These are phyloP conservation scores for Pulicaria dysenterica DNA, from an alignment of 129 eudicot species.

Conservation along the genomic window DNA sequence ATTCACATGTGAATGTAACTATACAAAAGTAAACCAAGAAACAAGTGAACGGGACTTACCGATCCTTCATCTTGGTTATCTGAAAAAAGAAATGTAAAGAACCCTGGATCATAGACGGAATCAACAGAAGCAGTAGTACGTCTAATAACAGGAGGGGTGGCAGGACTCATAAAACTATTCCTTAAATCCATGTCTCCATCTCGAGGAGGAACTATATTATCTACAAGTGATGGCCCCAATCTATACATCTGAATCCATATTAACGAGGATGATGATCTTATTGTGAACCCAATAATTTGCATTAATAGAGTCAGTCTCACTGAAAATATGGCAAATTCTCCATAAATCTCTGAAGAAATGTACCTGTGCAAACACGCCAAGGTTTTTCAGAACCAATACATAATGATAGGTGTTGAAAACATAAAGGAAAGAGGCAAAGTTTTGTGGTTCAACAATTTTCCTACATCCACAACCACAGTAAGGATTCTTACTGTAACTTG, in stretches of 20 bases:
- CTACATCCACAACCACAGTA: too few relatives aligned
- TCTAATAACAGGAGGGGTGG: slow-evolving; percentile 63
- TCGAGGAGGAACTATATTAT: slow-evolving; percentile 59
- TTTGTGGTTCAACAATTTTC: too few relatives aligned
- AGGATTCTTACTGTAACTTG: neutral
- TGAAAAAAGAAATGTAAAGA: slow-evolving; percentile 77
- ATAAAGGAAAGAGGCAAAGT: too few relatives aligned
- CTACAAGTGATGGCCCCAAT: slow-evolving; percentile 80
- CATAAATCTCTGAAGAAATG: slow-evolving; percentile 68
- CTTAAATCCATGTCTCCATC: slow-evolving; percentile 83
- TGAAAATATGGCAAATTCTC: slow-evolving; percentile 62
- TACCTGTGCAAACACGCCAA: slow-evolving; percentile 53
- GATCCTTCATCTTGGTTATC: slow-evolving; percentile 55
- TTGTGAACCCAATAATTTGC: slow-evolving; percentile 83
- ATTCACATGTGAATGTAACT: slow-evolving; percentile 12
- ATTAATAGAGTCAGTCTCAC: slow-evolving; percentile 70
- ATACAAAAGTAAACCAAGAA: slow-evolving; percentile 18
- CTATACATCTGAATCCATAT: slow-evolving; percentile 97
- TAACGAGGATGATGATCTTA: slow-evolving; percentile 74
- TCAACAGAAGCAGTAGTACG: slow-evolving; percentile 67
- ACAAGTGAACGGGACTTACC: slow-evolving; percentile 41
- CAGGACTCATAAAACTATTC: slow-evolving; percentile 80
- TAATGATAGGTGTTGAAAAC: too few relatives aligned
- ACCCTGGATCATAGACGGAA: slow-evolving; percentile 73
- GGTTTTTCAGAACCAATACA: slow-evolving; percentile 7